These are phyloP conservation scores for Euphorbia schlechtendalii DNA, from an alignment of 441 rosid genomes.

Conservation along the genomic window DNA sequence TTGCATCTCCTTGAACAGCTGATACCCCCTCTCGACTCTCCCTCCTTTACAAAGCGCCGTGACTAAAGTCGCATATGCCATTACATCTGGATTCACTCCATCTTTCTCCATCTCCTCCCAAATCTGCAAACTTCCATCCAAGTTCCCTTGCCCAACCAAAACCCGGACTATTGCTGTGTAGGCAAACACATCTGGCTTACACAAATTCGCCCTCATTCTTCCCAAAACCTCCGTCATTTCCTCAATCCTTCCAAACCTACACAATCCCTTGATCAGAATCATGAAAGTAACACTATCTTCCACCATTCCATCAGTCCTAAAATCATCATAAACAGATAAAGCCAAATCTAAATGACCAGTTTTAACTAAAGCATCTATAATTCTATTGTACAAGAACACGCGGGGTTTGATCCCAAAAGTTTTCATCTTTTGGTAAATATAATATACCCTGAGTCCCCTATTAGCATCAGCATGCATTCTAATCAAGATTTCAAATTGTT, in stretches of 20 bases:
- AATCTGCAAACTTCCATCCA: constrained; percentile 63
- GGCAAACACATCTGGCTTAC: constrained; percentile 86
- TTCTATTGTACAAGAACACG: constrained; percentile 62
- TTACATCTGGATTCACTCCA: constrained; percentile 65
- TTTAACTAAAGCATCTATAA: constrained; percentile 66
- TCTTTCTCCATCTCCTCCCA: constrained; percentile 86
- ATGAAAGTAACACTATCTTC: constrained; percentile 75
- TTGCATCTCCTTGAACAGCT: constrained; percentile 79
- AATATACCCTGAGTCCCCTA: constrained; percentile 70
- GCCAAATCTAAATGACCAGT: constrained; percentile 68
- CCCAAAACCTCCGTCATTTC: constrained; percentile 57
- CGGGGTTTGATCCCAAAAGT: constrained; percentile 65
- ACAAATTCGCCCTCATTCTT: constrained; percentile 60
- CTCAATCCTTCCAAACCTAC: constrained; percentile 53
- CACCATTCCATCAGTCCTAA: constrained; percentile 54
- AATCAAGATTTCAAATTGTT: constrained; percentile 86
- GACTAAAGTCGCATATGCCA: constrained; percentile 74
- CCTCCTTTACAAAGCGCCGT: constrained; percentile 60
- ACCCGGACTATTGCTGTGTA: constrained; percentile 68
- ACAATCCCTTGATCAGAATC: constrained; percentile 71
- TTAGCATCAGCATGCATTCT: constrained; percentile 83
- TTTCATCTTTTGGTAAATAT: constrained; percentile 87
- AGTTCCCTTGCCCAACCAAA: constrained; percentile 48
- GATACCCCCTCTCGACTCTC: constrained; percentile 49
- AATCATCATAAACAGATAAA: constrained; percentile 64